Percentiles rank a stretch among this genome's conserved stretches.
Evolutionary conservation across 495 filamentous ascomycete genomes (phyloP).

Genomic region (Penicillium longicatenatum): DNA sequence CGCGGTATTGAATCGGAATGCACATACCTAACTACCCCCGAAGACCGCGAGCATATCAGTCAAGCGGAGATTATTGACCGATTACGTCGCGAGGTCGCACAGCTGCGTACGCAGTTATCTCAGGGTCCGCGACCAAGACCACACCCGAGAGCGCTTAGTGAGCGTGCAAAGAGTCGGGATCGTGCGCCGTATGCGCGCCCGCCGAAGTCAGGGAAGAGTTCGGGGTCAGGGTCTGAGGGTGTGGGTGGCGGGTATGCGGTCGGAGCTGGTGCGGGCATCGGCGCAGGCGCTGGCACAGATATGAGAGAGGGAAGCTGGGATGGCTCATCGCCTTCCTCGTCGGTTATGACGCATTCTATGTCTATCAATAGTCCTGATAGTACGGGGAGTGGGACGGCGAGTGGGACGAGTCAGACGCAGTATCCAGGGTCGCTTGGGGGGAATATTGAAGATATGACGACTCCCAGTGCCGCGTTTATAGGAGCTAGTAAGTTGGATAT

Average conservation of each 20-base stretch:
- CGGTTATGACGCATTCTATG: conserved; percentile 22
- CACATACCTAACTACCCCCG: conserved; percentile 34
- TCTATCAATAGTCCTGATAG: conserved; percentile 30
- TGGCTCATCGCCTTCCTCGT: conserved; percentile 27
- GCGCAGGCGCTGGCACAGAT: conserved; percentile 4
- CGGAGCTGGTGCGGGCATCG: background rate
- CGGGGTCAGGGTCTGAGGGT: background rate
- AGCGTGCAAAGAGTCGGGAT: conserved; percentile 1
- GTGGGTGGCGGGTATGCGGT: background rate
- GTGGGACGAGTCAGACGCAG: conserved; percentile 2
- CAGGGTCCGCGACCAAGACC: conserved; percentile 14
- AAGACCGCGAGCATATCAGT: conserved; percentile 38
- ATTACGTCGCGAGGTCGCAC: conserved; percentile 31
- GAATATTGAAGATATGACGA: conserved; percentile 6
- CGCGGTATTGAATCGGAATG: conserved; percentile 37
- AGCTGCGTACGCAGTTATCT: conserved; percentile 24
- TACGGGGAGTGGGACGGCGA: conserved; percentile 19
- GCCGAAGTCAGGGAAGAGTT: background rate
- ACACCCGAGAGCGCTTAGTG: background rate
- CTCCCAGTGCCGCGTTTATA: background rate
- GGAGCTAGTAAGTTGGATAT: background rate
- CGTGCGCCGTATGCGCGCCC: conserved; percentile 2
- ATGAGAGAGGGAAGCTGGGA: conserved; percentile 19
- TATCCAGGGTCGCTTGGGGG: conserved; percentile 6
- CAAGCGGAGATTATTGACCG: conserved; percentile 36